Percentiles rank a stretch among this genome's conserved stretches.
phyloP scores from a whole-genome alignment of 1,284 basidiomycete genomes.

The Cystobasidium slooffiae region DNA sequence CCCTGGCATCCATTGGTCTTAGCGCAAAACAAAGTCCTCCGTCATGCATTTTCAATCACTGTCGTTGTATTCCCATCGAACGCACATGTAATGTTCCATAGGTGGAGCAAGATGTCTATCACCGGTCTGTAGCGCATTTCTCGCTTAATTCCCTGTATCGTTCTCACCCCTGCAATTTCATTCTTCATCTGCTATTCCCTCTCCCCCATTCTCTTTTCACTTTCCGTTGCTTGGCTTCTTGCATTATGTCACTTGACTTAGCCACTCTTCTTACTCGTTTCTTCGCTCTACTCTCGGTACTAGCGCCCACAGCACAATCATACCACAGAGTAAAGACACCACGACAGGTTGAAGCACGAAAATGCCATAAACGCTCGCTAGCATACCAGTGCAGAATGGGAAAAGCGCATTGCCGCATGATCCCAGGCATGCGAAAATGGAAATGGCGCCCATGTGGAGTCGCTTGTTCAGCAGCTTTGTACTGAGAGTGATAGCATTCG shows the following conservation, averaged over 20 bases:
- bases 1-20: background rate
- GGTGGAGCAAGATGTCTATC: background rate
- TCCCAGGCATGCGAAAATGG: background rate
- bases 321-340: background rate
- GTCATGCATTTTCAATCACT: background rate
- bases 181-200: background rate
- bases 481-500: slow-evolving; percentile 4
- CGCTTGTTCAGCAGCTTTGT: slow-evolving; percentile 7
- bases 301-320: slow-evolving; percentile 27
- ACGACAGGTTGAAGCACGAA: slow-evolving; percentile 16
- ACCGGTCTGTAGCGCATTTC: background rate
- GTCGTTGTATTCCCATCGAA: background rate
- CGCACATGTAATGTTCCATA: background rate
- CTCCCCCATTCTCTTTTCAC: too few relatives aligned
- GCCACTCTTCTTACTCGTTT: slow-evolving; percentile 6
- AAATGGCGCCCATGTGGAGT: background rate
- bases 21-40: background rate
- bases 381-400: slow-evolving; percentile 24
- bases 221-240: too few relatives aligned
- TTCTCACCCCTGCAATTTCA: background rate
- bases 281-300: slow-evolving; percentile 18
- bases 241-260: background rate
- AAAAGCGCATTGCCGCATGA: slow-evolving; percentile 1
- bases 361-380: slow-evolving; percentile 2
- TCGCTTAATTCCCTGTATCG: background rate